Conservation (phyloP, 768 basidiomycete genomes). For the Termitomyces sp. region DNA sequence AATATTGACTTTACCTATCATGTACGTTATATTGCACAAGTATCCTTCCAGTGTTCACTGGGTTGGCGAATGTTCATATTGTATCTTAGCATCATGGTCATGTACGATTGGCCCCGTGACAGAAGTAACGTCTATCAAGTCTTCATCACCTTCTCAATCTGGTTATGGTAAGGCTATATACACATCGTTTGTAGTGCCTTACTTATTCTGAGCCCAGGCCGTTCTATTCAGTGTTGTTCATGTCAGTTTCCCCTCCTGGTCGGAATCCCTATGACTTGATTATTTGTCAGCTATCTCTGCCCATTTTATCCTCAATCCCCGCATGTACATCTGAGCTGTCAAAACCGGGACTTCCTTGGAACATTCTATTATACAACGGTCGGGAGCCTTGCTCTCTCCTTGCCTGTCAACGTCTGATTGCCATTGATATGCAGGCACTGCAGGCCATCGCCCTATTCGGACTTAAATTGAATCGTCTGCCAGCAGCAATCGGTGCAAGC, state of each 20-base stretch:
- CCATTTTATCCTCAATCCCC: constrained; percentile 31
- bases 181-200: neutral
- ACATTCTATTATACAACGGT: constrained; percentile 49
- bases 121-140: constrained; percentile 57
- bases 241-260: constrained; percentile 30
- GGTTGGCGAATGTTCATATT: neutral
- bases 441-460: constrained; percentile 75
- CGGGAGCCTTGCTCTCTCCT: constrained; percentile 5
- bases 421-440: constrained; percentile 30
- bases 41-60: neutral
- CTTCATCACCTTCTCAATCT: constrained; percentile 54
- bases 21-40: constrained; percentile 27
- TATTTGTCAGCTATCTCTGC: constrained; percentile 33
- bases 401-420: constrained; percentile 2
- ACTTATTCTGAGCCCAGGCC: constrained; percentile 36
- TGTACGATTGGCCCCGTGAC: constrained; percentile 72
- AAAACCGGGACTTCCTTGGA: constrained; percentile 42
- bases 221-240: constrained; percentile 55
- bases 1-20: constrained; percentile 55
- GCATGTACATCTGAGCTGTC: constrained; percentile 29
- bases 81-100: constrained; percentile 46
- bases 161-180: constrained; percentile 51
- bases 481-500: constrained; percentile 57
- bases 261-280: constrained; percentile 3
- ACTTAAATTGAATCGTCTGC: constrained; percentile 59